Base-by-base conservation (phyloP, 371 early-diverging fungal species). In the Mortierella sp. region DNA sequence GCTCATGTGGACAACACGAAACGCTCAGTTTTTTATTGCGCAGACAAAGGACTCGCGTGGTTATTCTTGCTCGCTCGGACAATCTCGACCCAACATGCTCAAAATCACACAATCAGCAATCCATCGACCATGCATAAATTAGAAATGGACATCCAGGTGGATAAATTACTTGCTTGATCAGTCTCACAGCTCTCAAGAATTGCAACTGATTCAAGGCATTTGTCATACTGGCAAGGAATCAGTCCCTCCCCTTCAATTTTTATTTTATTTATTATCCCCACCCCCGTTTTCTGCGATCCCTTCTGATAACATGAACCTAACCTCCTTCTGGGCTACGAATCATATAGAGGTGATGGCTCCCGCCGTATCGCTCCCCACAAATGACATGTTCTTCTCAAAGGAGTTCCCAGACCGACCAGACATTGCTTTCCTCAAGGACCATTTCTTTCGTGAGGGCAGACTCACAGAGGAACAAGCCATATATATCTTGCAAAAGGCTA, bases 391-490 rank as follows among this genome's bases (percentile, higher is more conserved):
- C 52, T 86, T 75, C 64, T 75, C 95, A 83, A 73, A 90, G 85
- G 85, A 90, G 80, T 85, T 90, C 79, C 86, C 90, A 86, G 89
- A 89, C 85, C 86, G 93, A 68, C 97, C 97, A 2, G 90, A 97
- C 78, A 79, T 94, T 40, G 91, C 83, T 24, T 95, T 96, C 74
- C 86, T 98, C 66, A 95, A 93, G 83, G 87, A 93, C 63, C 97
- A 96, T 84, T 97, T 98, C 76, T 87, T 91, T 72, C 89, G 90
- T 62, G 98, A 98, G 81, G 99, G 99, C 12, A 89, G 97, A 43
- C 86, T 98, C 67, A 93, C 96, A 16, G 94, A 96, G 85, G 92
- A 93, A 66, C 99, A 99, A 85, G 96, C 99, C 4, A 30, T 96
- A 57, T 87, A 49, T 24, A 97, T 98, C 79, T 84, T 98, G 47